Evolutionary conservation across 345 rosid species (phyloP).

Genomic region (Gossypium sturtianum): DNA sequence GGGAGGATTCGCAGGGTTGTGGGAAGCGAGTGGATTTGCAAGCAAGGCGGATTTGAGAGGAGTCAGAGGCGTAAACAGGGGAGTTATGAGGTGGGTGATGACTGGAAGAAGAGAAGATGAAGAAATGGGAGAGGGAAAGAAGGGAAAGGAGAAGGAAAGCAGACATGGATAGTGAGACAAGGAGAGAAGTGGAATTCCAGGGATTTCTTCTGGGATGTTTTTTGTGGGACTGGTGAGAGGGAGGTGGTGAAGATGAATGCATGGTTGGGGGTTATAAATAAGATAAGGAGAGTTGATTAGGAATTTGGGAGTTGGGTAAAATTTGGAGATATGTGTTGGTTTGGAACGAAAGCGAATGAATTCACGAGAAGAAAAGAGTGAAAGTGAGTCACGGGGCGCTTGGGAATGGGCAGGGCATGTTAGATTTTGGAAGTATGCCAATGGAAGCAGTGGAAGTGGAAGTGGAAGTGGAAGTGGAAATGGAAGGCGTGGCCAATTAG

Average conservation of each 20-base stretch:
- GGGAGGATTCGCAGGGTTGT: slow-evolving; percentile 37
- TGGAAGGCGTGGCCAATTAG: neutral
- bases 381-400: neutral
- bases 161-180: slow-evolving; percentile 30
- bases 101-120: slow-evolving; percentile 11
- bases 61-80: neutral
- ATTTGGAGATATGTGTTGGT: neutral
- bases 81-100: slow-evolving; percentile 11
- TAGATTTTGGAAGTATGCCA: neutral
- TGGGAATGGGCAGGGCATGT: neutral
- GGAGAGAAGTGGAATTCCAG: neutral
- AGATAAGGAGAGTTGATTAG: neutral
- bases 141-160: slow-evolving; percentile 27
- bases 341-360: neutral
- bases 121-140: slow-evolving; percentile 23
- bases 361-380: neutral
- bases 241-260: neutral
- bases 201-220: slow-evolving; percentile 15
- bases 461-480: neutral
- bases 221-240: neutral
- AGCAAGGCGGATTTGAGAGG: slow-evolving; percentile 37
- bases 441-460: neutral
- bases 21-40: slow-evolving; percentile 69
- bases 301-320: neutral
- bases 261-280: slow-evolving; percentile 1